Conservation (phyloP, 306 rosid genomes). For the Sicyos edulis region DNA sequence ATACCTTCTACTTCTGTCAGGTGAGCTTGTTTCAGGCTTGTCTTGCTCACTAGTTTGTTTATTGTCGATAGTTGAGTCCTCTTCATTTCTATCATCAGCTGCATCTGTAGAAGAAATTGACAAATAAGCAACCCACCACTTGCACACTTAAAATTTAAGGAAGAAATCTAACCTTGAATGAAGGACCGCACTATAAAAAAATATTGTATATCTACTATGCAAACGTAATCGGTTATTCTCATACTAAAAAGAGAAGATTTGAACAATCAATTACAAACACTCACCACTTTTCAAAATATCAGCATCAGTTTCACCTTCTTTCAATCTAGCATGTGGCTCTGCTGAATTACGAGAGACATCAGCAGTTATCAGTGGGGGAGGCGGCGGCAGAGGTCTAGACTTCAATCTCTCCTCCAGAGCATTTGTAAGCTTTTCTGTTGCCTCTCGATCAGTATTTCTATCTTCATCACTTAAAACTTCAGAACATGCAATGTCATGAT, state of each 20-base stretch:
- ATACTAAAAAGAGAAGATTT: background rate
- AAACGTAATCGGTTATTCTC: background rate
- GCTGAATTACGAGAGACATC: conserved; percentile 46
- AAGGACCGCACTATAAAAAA: background rate
- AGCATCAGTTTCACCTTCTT: conserved; percentile 67
- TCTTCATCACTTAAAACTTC: conserved; percentile 84
- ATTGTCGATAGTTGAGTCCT: conserved; percentile 52
- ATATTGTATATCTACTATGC: background rate
- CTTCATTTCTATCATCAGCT: conserved; percentile 64
- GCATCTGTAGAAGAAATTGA: conserved; percentile 41
- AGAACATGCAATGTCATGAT: conserved; percentile 46
- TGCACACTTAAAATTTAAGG: background rate
- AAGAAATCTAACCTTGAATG: background rate
- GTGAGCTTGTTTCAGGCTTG: conserved; percentile 65
- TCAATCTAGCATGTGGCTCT: conserved; percentile 52
- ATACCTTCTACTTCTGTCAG: conserved; percentile 70
- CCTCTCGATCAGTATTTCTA: conserved; percentile 67
- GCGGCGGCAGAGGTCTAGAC: conserved; percentile 73
- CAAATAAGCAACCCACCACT: conserved; percentile 10
- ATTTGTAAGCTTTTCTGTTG: conserved; percentile 56
- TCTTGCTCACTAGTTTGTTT: conserved; percentile 64
- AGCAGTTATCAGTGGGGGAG: conserved; percentile 48
- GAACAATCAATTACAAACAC: conserved; percentile 23
- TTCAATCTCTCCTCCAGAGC: conserved; percentile 87
- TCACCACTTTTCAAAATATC: conserved; percentile 59